Evolutionary conservation across 179 eudicot species (phyloP).

Genomic region (Sideroxylon spinosum): DNA sequence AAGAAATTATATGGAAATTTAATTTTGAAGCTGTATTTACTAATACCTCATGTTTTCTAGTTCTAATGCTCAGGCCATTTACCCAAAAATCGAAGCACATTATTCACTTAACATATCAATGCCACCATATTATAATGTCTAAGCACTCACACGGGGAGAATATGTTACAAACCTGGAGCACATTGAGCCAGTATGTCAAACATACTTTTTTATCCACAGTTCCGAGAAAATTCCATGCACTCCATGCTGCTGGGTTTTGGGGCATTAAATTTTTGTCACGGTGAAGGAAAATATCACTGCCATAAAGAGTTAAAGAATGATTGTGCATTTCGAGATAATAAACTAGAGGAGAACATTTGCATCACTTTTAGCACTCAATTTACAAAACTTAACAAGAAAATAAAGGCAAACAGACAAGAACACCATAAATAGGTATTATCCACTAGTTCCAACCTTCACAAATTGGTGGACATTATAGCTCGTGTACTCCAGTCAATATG

Average conservation of each 20-base stretch:
- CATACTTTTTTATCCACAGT: slow-evolving; percentile 55
- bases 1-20: slow-evolving; percentile 13
- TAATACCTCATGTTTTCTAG: neutral
- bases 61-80: neutral
- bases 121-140: neutral
- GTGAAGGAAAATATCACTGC: slow-evolving; percentile 93
- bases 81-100: too few relatives aligned
- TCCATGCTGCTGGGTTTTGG: slow-evolving; percentile 84
- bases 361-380: neutral
- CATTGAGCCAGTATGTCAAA: slow-evolving; percentile 70
- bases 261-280: slow-evolving; percentile 81
- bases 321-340: slow-evolving; percentile 18
- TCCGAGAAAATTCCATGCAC: slow-evolving; percentile 93
- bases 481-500: neutral
- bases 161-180: slow-evolving; percentile 42
- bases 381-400: neutral
- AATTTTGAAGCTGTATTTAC: neutral
- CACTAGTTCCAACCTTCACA: neutral
- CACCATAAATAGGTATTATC: neutral
- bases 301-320: slow-evolving; percentile 29
- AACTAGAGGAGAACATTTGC: neutral
- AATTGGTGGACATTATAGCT: neutral
- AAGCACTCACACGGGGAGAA: neutral
- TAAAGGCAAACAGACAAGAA: neutral
- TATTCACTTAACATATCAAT: neutral